Percentiles rank a stretch among this genome's conserved stretches.
phyloP scores from a whole-genome alignment of 177 flowering plant genomes.

The Vitis hybrid region DNA sequence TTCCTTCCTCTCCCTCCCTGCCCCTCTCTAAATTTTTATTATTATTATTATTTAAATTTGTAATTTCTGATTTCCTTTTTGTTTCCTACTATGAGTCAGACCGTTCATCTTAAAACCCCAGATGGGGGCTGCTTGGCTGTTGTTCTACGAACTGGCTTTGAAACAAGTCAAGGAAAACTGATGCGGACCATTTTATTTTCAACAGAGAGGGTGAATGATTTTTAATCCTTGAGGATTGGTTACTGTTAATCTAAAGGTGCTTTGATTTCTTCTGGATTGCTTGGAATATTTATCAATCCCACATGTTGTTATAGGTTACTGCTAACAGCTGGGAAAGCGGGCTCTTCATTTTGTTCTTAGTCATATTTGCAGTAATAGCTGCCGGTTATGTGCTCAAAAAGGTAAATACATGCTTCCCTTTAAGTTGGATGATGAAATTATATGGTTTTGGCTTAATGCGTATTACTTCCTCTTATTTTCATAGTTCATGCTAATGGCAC shows the following conservation, averaged over 20 bases:
- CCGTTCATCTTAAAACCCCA: conserved; percentile 75
- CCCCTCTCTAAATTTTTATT: no score
- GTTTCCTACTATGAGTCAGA: conserved; percentile 32
- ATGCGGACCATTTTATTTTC: conserved; percentile 98
- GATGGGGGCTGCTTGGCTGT: conserved; percentile 98
- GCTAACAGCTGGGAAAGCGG: conserved; percentile 99
- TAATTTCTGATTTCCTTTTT: not conserved
- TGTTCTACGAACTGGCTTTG: conserved; percentile 96
- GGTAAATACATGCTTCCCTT: conserved; percentile 35
- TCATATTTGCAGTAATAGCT: conserved; percentile 91
- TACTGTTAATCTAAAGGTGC: not conserved
- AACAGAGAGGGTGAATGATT: conserved; percentile 79
- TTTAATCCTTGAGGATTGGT: conserved; percentile 1
- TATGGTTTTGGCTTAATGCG: not conserved
- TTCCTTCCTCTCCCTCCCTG: no score
- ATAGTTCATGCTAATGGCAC: not conserved
- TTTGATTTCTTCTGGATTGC: not conserved
- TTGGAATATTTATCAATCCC: conserved; percentile 1
- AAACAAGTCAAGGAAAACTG: conserved; percentile 96
- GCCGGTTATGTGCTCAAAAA: conserved; percentile 97
- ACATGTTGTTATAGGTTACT: conserved; percentile 64
- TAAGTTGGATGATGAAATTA: not conserved
- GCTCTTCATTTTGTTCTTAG: conserved; percentile 83
- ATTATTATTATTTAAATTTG: no score
- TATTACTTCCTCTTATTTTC: not conserved